Conservation (phyloP, 768 basidiomycete species). For the Leccinellum rugosiceps region DNA sequence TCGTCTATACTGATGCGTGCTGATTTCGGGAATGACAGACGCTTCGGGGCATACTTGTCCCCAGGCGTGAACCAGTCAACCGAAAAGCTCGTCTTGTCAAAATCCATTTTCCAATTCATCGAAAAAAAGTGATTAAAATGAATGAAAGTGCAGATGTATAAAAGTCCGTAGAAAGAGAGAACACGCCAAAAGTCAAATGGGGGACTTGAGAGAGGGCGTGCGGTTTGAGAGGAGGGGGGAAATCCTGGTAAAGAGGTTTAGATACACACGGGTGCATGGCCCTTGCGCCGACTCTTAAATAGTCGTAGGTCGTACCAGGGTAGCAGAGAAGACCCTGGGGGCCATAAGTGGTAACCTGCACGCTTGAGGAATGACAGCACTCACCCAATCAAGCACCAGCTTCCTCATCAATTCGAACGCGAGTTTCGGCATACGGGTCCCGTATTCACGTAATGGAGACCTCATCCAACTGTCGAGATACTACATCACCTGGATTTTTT, state of each 20-base stretch:
- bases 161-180: constrained; percentile 1
- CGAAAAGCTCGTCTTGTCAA: constrained; percentile 30
- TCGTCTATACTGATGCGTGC: constrained; percentile 32
- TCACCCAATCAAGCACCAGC: constrained; percentile 1
- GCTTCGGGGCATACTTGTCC: constrained; percentile 24
- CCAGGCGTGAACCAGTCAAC: constrained; percentile 31
- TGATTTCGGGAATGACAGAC: constrained; percentile 34
- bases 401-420: constrained; percentile 7
- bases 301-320: constrained; percentile 10
- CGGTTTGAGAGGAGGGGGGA: constrained; percentile 2
- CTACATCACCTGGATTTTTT: neutral
- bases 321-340: constrained; percentile 12
- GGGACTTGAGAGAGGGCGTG: neutral
- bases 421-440: constrained; percentile 2
- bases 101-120: constrained; percentile 27
- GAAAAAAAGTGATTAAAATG: constrained; percentile 1
- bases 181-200: neutral
- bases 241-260: neutral
- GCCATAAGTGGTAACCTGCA: constrained; percentile 8
- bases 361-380: constrained; percentile 5
- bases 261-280: constrained; percentile 1
- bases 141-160: constrained; percentile 4
- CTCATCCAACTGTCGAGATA: neutral
- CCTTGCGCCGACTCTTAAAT: constrained; percentile 15
- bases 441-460: neutral